Percentiles rank a stretch among this genome's conserved stretches.
Evolutionary conservation across 345 rosid species (phyloP).

Genomic region (Kernera saxatilis): DNA sequence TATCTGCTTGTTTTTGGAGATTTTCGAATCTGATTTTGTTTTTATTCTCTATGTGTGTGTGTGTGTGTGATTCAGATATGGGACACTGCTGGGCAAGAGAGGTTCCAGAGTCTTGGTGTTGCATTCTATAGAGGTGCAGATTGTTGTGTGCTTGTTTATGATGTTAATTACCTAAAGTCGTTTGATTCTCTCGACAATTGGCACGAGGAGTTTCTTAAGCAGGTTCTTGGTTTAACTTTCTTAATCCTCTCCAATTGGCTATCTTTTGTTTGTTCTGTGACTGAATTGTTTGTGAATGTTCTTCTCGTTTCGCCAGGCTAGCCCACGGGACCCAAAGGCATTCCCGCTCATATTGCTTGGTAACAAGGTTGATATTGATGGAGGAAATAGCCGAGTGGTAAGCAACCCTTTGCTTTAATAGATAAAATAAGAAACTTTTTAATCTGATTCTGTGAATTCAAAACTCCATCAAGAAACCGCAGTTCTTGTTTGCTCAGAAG

Average conservation of each 20-base stretch:
- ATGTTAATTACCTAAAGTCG: slow-evolving; percentile 67
- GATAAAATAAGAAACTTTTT: background rate
- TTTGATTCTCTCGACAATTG: slow-evolving; percentile 82
- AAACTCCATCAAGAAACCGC: background rate
- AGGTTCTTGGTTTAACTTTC: slow-evolving; percentile 30
- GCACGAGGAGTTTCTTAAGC: slow-evolving; percentile 84
- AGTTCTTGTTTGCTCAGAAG: background rate
- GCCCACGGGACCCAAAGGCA: slow-evolving; percentile 60
- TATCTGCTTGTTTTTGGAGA: background rate
- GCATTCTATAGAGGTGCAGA: slow-evolving; percentile 92
- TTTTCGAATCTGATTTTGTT: background rate
- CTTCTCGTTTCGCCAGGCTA: slow-evolving; percentile 47
- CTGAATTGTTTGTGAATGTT: background rate
- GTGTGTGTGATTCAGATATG: slow-evolving; percentile 42
- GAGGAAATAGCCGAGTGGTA: slow-evolving; percentile 99
- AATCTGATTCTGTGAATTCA: background rate
- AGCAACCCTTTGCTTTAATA: background rate
- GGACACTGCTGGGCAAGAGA: slow-evolving; percentile 94
- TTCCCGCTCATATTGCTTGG: slow-evolving; percentile 93
- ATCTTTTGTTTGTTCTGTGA: background rate
- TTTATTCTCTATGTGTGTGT: background rate
- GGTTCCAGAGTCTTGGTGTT: slow-evolving; percentile 88
- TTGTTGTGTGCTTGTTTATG: slow-evolving; percentile 85
- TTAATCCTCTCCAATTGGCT: background rate
- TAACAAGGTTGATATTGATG: slow-evolving; percentile 97